phyloP scores from a whole-genome alignment of 2,329 filamentous ascomycete genomes.

The Aspergillus cejpii region DNA sequence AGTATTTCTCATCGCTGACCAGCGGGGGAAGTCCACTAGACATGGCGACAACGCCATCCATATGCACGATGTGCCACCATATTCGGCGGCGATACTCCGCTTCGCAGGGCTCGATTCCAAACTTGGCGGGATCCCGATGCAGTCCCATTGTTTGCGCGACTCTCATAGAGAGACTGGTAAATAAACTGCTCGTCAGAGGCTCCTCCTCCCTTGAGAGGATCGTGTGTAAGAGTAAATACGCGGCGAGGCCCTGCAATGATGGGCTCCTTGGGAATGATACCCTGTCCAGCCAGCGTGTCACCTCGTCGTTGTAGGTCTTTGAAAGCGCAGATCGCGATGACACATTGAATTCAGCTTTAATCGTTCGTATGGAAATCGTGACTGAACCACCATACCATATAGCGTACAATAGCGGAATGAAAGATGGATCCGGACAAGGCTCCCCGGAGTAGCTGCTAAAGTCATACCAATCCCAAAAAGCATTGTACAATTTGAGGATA shows the following conservation, averaged over 20 bases:
- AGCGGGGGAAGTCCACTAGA: conserved; percentile 45
- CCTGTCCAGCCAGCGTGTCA: conserved; percentile 38
- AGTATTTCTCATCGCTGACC: conserved; percentile 44
- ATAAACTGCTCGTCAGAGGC: conserved; percentile 44
- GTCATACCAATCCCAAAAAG: conserved; percentile 45
- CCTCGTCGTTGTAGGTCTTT: conserved; percentile 38
- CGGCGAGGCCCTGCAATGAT: conserved; percentile 41
- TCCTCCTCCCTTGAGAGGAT: conserved; percentile 46
- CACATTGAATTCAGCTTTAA: conserved; percentile 37
- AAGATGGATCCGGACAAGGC: conserved; percentile 36
- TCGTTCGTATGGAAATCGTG: conserved; percentile 38
- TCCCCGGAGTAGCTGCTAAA: conserved; percentile 32
- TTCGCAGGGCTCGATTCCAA: conserved; percentile 41
- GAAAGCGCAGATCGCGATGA: conserved; percentile 34
- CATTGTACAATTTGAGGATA: conserved; percentile 36
- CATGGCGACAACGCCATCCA: conserved; percentile 46
- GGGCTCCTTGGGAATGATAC: conserved; percentile 43
- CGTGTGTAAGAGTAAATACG: conserved; percentile 44
- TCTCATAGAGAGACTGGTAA: conserved; percentile 43
- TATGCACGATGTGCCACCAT: conserved; percentile 47
- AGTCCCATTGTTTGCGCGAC: conserved; percentile 46
- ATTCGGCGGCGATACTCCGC: conserved; percentile 42
- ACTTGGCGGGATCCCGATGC: conserved; percentile 45
- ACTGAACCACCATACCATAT: conserved; percentile 47
- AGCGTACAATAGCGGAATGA: conserved; percentile 42